Base-by-base conservation (phyloP, 805 yeast genomes). In the Metschnikowia colocasiae region DNA sequence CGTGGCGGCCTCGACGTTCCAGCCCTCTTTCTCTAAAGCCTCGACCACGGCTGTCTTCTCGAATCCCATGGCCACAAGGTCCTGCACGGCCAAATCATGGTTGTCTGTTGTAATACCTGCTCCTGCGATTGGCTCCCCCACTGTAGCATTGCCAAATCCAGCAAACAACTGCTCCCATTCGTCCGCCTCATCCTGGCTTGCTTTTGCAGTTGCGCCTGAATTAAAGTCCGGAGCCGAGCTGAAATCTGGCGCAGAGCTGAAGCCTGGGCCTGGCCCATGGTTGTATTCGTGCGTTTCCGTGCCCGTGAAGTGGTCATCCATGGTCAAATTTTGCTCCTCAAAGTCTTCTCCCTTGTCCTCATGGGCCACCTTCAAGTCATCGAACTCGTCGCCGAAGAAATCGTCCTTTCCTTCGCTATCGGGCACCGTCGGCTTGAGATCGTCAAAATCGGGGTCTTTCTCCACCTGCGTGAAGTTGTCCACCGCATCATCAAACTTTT, bases 151-250 rank as follows among this genome's bases (percentile, higher is more conserved):
- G 15, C 92, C 91, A 62, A 87, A 86, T 0, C 95, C 96, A 3
- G 95, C 92, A 69, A 90, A 90, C 22, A 90, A 76, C 67, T 88
- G 91, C 59, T 90, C 96, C 97, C 97, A 90, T 63, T 90, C 97
- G 59, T 88, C 95, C 45, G 74, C 77, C 26, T 68, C 49, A 59
- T 65, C 50, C 13, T 57, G 47, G 4, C 40, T 47, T 1, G 35
- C 32, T 6, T 20, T n/a, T 22, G 47, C 34, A 5, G 37, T 27
- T 13, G 47, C 22, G 4, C 48, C 40, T 22, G 29, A n/a, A 3
- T 8, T 23, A 25, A 35, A 33, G 9, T 33, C 37, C 10, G n/a
- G n/a, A n/a, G 27, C 38, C 13, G 26, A 13, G 22, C 38, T 34
- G 25, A 33, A 18, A 5, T 33, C 37, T 4, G 37, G 15, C 4